Base-by-base conservation (phyloP, 176 grass and related monocot species). In the Rhynchospora breviuscula region DNA sequence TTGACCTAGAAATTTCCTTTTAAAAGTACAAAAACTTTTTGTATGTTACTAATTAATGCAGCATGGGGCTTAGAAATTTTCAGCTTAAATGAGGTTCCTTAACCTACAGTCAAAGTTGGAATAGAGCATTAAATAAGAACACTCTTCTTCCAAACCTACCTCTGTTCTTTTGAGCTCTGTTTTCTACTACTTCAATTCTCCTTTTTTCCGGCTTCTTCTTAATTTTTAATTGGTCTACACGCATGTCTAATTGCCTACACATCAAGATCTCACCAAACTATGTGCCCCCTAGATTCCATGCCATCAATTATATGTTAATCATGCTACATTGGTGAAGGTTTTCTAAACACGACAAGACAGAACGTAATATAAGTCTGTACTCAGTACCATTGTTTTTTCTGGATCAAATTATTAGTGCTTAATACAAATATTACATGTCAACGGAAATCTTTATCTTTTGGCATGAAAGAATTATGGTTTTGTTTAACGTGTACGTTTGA, bases 71-170 rank as follows among this genome's bases (percentile, higher is more conserved):
- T 72, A 72, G 18, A 7, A 73, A 73, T 11, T 72, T 21, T 18
- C 4, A 10, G 7, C 10, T 67, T 48, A 40, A 40, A 40, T 40
- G 18, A 73, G n/a, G 44, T 44, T 22, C 14, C 10, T 73, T 73
- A 73, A 49, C 43, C 69, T 8, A 19, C 45, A 73, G 69, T 73
- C 69, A 73, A 73, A 73, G 69, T 73, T 73, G 69, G 45, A 46
- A 43, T 46, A 69, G 68, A 51, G 69, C 69, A 73, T 73, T 73
- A 51, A 73, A 49, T 73, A 73, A 73, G 69, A 4, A 13, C 69
- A 73, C 69, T 49, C 21, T 21, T 72, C 43, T 48, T 72, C 43
- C 68, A 22, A 40, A 48, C 68, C 68, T 48, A 48, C n/a, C 67
- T 72, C 68, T 21, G 47, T 21, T 21, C 68, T 72, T 40, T 8